phyloP scores from a whole-genome alignment of 768 basidiomycete species.

The Auriscalpium vulgare region DNA sequence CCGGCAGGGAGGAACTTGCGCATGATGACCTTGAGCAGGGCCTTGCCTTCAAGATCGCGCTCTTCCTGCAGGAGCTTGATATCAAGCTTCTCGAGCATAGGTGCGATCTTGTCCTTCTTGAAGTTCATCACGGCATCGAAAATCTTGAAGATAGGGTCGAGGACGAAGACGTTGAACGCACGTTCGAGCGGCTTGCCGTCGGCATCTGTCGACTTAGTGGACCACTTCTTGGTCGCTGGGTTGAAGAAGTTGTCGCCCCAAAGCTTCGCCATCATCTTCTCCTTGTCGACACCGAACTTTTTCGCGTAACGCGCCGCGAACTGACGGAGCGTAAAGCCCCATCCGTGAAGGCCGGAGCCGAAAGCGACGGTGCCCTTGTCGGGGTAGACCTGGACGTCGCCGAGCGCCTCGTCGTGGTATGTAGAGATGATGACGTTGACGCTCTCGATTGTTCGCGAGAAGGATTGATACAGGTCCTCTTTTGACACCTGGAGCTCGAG shows the following conservation, averaged over 20 bases:
- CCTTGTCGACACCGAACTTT: constrained; percentile 98
- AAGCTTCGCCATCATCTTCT: constrained; percentile 94
- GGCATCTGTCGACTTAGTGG: constrained; percentile 62
- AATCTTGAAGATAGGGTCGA: constrained; percentile 98
- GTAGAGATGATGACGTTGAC: constrained; percentile 99
- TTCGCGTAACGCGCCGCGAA: constrained; percentile 93
- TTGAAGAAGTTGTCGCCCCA: constrained; percentile 99
- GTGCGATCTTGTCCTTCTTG: constrained; percentile 82
- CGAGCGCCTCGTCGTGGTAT: constrained; percentile 88
- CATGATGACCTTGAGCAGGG: constrained; percentile 95
- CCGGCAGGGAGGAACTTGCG: constrained; percentile 99
- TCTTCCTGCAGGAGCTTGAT: constrained; percentile 83
- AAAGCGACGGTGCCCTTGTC: constrained; percentile 98
- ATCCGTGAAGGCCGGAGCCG: constrained; percentile 98
- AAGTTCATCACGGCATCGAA: constrained; percentile 99
- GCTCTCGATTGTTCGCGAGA: constrained; percentile 93
- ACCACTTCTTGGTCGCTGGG: constrained; percentile 94
- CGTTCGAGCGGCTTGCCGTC: constrained; percentile 93
- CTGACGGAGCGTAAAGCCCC: constrained; percentile 98
- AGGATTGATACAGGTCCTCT: constrained; percentile 95
- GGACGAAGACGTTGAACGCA: constrained; percentile 96
- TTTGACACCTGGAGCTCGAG: constrained; percentile 97
- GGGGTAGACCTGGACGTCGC: constrained; percentile 98
- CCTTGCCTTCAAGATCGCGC: constrained; percentile 91
- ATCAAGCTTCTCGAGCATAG: constrained; percentile 95